A percentile compares a stretch with the other conserved stretches of the same genome.
These are phyloP conservation scores for Talaromyces adpressus DNA, from an alignment of 495 filamentous ascomycete genomes.

Conservation along the genomic window DNA sequence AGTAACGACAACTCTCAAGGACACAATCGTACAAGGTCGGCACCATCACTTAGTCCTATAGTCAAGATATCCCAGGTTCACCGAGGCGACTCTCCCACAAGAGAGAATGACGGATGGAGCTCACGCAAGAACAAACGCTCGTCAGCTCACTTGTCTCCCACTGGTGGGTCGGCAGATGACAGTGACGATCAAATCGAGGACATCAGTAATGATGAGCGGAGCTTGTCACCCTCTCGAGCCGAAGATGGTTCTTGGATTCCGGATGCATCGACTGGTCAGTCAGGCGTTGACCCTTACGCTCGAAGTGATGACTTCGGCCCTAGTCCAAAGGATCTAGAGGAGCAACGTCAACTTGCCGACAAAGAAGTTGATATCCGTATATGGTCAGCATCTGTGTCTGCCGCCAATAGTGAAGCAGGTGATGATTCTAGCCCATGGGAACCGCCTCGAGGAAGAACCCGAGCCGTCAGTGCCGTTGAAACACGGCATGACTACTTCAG, in stretches of 20 bases:
- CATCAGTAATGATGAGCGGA: not conserved
- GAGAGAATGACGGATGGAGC: slow-evolving; percentile 20
- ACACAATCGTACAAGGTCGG: slow-evolving; percentile 14
- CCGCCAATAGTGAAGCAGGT: slow-evolving; percentile 33
- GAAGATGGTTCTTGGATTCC: slow-evolving; percentile 28
- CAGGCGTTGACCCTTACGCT: slow-evolving; percentile 33
- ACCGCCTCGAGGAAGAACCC: slow-evolving; percentile 21
- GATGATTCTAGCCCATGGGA: slow-evolving; percentile 19
- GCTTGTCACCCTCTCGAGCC: slow-evolving; percentile 13
- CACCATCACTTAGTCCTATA: slow-evolving; percentile 36
- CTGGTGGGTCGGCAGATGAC: slow-evolving; percentile 22
- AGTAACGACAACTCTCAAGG: slow-evolving; percentile 14
- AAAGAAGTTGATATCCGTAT: slow-evolving; percentile 38
- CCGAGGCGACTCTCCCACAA: slow-evolving; percentile 43
- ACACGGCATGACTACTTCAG: slow-evolving; percentile 38
- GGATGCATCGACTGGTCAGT: slow-evolving; percentile 21
- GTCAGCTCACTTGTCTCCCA: slow-evolving; percentile 33
- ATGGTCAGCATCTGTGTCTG: slow-evolving; percentile 38
- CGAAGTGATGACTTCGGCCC: slow-evolving; percentile 32
- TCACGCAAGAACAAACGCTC: slow-evolving; percentile 19
- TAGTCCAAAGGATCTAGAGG: slow-evolving; percentile 40
- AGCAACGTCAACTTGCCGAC: slow-evolving; percentile 28
- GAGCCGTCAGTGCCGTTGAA: slow-evolving; percentile 42
- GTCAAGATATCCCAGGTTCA: slow-evolving; percentile 38
- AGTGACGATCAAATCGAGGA: slow-evolving; percentile 9